These are phyloP conservation scores for Candida oleophila DNA, from an alignment of 805 yeast species.

Conservation along the genomic window DNA sequence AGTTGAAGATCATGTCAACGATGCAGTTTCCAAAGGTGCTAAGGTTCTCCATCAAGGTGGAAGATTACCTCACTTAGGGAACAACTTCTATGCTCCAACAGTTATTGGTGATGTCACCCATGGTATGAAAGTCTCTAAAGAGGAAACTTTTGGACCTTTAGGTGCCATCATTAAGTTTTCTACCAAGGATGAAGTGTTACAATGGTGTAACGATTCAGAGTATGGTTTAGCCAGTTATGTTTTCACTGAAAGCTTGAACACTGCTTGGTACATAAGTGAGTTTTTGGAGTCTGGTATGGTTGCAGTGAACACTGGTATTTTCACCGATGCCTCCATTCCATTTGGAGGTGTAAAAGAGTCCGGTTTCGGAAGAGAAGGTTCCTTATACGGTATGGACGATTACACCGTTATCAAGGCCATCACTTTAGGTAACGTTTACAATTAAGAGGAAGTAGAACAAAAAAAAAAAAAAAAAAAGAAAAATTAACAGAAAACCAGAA, in stretches of 20 bases:
- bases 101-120: slow-evolving; percentile 51
- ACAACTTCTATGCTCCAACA: slow-evolving; percentile 54
- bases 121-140: slow-evolving; percentile 48
- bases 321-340: slow-evolving; percentile 61
- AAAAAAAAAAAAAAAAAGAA: not conserved
- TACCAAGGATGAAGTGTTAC: slow-evolving; percentile 52
- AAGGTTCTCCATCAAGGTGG: slow-evolving; percentile 52
- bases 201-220: slow-evolving; percentile 52
- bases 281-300: slow-evolving; percentile 67
- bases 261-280: slow-evolving; percentile 52
- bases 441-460: not conserved
- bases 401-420: slow-evolving; percentile 58
- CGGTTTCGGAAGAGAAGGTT: slow-evolving; percentile 82
- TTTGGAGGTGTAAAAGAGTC: slow-evolving; percentile 79
- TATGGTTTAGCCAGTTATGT: slow-evolving; percentile 63
- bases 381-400: slow-evolving; percentile 73
- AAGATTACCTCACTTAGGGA: slow-evolving; percentile 47
- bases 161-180: slow-evolving; percentile 57
- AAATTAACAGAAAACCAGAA: not conserved
- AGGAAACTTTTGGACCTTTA: slow-evolving; percentile 68
- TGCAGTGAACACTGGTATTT: slow-evolving; percentile 57
- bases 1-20: slow-evolving; percentile 53
- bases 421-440: slow-evolving; percentile 45
- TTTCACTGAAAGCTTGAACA: slow-evolving; percentile 51
- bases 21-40: slow-evolving; percentile 58